Evolutionary conservation across 2,329 filamentous ascomycete genomes (phyloP).

Genomic region (Fusarium devonianum): DNA sequence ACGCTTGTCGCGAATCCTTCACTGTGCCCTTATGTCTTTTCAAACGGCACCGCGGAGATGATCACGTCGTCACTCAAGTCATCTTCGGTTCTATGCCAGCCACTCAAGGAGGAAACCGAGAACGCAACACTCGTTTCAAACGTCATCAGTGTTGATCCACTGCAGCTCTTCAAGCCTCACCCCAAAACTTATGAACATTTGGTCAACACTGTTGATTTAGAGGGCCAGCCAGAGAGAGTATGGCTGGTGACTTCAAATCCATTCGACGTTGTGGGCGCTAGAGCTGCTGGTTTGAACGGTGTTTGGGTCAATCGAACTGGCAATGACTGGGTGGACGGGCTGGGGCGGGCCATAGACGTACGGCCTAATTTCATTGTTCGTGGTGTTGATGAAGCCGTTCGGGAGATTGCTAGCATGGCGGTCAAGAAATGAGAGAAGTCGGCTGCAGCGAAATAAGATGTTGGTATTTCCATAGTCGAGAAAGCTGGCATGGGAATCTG

Average conservation of each 20-base stretch:
- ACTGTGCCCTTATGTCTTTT: slow-evolving; percentile 69
- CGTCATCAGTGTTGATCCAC: slow-evolving; percentile 67
- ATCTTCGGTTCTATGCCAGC: too few species aligned
- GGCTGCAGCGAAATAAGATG: too few species aligned
- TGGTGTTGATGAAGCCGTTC: slow-evolving; percentile 65
- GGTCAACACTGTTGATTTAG: slow-evolving; percentile 56
- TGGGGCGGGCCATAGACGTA: slow-evolving; percentile 55
- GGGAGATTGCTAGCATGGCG: slow-evolving; percentile 43
- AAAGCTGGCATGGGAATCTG: too few species aligned
- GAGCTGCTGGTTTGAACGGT: slow-evolving; percentile 65
- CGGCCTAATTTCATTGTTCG: slow-evolving; percentile 62
- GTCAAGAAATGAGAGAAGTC: too few species aligned
- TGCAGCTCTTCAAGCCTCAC: slow-evolving; percentile 70
- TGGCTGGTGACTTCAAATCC: slow-evolving; percentile 78
- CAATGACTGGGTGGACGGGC: slow-evolving; percentile 69
- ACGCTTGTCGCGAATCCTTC: slow-evolving; percentile 49
- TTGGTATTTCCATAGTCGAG: too few species aligned
- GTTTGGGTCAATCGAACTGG: slow-evolving; percentile 72
- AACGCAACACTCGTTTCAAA: too few species aligned
- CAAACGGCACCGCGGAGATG: slow-evolving; percentile 72
- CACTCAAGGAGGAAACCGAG: too few species aligned
- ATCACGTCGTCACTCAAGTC: slow-evolving; percentile 63
- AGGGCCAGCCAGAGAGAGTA: slow-evolving; percentile 55
- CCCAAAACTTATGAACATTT: slow-evolving; percentile 68
- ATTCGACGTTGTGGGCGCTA: slow-evolving; percentile 74